Evolutionary conservation across 2,329 filamentous ascomycete species (phyloP).

Genomic region (Diaporthe helianthi): DNA sequence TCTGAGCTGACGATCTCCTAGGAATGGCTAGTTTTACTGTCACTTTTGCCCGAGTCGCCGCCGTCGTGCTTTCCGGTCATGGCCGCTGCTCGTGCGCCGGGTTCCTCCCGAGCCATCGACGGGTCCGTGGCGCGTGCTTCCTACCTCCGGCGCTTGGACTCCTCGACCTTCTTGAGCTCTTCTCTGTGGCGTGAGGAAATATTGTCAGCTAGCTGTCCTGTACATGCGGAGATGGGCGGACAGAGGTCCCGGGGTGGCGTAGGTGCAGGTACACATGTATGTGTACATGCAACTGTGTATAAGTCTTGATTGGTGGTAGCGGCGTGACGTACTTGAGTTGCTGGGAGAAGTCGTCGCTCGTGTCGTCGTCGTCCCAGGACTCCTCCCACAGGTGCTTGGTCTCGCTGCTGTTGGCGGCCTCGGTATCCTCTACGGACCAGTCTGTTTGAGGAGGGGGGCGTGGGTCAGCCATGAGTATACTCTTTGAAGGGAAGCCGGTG

Average conservation of each 20-base stretch:
- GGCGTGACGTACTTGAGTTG: slow-evolving; percentile 80
- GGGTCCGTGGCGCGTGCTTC: slow-evolving; percentile 14
- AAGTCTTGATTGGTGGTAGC: neutral
- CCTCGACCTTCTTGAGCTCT: slow-evolving; percentile 93
- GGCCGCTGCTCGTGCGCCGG: neutral
- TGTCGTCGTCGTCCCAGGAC: slow-evolving; percentile 99
- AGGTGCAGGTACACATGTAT: neutral
- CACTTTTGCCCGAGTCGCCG: neutral
- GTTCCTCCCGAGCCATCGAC: neutral
- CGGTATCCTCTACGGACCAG: slow-evolving; percentile 91
- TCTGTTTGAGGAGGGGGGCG: slow-evolving; percentile 58
- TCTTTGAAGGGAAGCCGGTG: slow-evolving; percentile 9
- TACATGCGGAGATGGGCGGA: too few species aligned
- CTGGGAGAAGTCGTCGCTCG: slow-evolving; percentile 92
- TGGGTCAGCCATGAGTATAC: neutral
- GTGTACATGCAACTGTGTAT: neutral
- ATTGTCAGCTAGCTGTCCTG: neutral
- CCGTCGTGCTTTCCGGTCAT: neutral
- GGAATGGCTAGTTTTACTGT: neutral
- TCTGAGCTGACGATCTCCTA: slow-evolving; percentile 2
- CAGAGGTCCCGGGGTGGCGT: neutral
- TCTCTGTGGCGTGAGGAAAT: slow-evolving; percentile 62
- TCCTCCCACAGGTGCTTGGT: slow-evolving; percentile 93
- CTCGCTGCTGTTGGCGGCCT: slow-evolving; percentile 74
- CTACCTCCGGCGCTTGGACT: slow-evolving; percentile 67